Base-by-base conservation (phyloP, 2,329 filamentous ascomycete species). In the Colletotrichum coccodes region DNA sequence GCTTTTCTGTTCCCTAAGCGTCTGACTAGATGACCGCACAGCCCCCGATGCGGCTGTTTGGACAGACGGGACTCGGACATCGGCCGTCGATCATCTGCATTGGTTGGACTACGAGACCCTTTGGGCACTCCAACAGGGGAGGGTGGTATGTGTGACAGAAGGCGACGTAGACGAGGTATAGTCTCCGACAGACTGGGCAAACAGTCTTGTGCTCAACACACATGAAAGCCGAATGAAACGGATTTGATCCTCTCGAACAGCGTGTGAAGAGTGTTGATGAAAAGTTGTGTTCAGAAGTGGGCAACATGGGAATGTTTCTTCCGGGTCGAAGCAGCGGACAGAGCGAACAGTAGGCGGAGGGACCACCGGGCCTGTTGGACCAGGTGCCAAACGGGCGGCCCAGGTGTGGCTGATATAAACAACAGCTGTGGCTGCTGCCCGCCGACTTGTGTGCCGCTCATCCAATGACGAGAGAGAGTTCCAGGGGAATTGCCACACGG, bases 101-200 rank as follows among this genome's bases (percentile, higher is more conserved):
- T 54, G 76, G 76, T 67, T 78, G 72, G 52, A 82, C 74, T 44
- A 70, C 70, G 70, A 79, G 81, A 60, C 85, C 86, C 61, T 71
- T 73, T n/a, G 84, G 85, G 72, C 87, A 89, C 62, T 70, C 71
- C 72, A 84, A 47, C 61, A 84, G 73, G 32, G 86, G 85, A 44
- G 85, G 85, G 72, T 84, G 85, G 71, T 83, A 86, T 56, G 81
- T 74, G 71, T 79, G 79, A 74, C 87, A 90, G 73, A 89, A 88
- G 73, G 84, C 81, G 79, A 89, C 84, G 81, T 85, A 89, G 75
- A 88, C 77, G 74, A 89, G 82, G 77, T 89, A 89, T 73, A 83
- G 80, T 79, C 87, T 89, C 81, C 86, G 83, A 82, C 87, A 89
- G 75, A 86, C 87, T 81, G 84, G 85, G 83, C 87, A 89, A 77